Evolutionary conservation across 2,329 filamentous ascomycete genomes (phyloP).

Genomic region (Epichloe glyceriae): DNA sequence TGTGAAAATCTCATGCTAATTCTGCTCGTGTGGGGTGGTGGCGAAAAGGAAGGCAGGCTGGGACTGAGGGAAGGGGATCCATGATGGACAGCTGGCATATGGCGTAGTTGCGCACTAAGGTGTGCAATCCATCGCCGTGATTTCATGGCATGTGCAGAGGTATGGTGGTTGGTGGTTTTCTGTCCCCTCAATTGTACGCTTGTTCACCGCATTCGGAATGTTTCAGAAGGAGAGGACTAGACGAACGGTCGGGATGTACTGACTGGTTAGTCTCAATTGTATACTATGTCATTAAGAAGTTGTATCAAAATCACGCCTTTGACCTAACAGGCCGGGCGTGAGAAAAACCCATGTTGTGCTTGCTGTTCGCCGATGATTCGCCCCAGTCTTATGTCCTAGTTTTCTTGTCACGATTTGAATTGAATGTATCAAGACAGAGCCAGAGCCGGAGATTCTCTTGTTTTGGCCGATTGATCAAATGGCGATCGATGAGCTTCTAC

Average conservation of each 20-base stretch:
- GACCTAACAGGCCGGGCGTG: background rate
- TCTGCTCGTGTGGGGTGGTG: background rate
- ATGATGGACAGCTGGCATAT: background rate
- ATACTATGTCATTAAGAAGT: background rate
- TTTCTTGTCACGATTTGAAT: too few relatives aligned
- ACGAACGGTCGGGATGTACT: background rate
- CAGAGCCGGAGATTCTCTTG: too few relatives aligned
- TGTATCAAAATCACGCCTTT: background rate
- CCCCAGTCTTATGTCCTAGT: too few relatives aligned
- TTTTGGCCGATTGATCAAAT: background rate
- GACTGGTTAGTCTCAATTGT: background rate
- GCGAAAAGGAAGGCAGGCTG: too few relatives aligned
- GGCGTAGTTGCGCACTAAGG: background rate
- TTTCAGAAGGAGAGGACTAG: background rate
- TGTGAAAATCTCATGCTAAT: background rate
- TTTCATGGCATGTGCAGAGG: background rate
- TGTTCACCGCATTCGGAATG: background rate
- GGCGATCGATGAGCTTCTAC: background rate
- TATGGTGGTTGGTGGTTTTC: background rate
- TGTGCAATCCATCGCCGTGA: background rate
- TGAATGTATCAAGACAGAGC: too few relatives aligned
- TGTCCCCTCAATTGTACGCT: background rate
- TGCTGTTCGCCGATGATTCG: too few relatives aligned
- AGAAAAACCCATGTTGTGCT: too few relatives aligned
- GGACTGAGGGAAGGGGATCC: background rate